These are phyloP conservation scores for Crithidia bombi DNA, from an alignment of 208 protist genomes.

Conservation along the genomic window DNA sequence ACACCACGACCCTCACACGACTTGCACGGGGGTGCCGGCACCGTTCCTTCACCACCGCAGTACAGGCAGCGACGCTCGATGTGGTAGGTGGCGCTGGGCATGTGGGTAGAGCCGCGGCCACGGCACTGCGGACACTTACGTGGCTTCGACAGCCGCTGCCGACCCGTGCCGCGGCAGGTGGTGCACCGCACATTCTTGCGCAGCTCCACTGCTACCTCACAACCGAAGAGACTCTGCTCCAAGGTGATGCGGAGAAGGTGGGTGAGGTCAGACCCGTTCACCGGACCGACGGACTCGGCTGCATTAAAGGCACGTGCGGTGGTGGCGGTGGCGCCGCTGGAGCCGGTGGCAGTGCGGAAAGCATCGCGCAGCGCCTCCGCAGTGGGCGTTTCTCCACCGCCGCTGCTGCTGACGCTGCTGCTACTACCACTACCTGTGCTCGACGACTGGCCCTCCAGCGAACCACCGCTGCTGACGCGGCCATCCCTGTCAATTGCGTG, in stretches of 20 bases:
- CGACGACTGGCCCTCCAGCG: neutral
- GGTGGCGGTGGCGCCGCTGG: conserved; percentile 31
- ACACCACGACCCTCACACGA: conserved; percentile 70
- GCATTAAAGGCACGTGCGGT: conserved; percentile 51
- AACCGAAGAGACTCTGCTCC: conserved; percentile 74
- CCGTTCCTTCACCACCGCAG: conserved; percentile 74
- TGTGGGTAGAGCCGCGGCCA: conserved; percentile 61
- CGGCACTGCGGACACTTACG: conserved; percentile 83
- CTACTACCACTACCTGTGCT: neutral
- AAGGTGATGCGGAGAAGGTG: conserved; percentile 75
- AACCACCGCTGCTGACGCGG: neutral
- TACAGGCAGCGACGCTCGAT: conserved; percentile 81
- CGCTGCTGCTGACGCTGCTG: neutral
- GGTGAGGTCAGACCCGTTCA: conserved; percentile 57
- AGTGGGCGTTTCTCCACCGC: conserved; percentile 12
- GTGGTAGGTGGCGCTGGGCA: conserved; percentile 88
- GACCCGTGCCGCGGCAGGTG: conserved; percentile 58
- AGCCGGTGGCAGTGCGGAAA: conserved; percentile 51
- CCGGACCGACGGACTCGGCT: conserved; percentile 39
- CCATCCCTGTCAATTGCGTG: conserved; percentile 45
- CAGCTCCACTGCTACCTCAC: conserved; percentile 48
- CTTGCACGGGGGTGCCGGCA: conserved; percentile 64
- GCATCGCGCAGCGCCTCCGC: conserved; percentile 53
- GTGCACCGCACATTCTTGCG: conserved; percentile 54
- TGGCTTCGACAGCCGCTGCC: conserved; percentile 33